Conservation (phyloP, 345 rosid species). For the Salix koriyanagi region DNA sequence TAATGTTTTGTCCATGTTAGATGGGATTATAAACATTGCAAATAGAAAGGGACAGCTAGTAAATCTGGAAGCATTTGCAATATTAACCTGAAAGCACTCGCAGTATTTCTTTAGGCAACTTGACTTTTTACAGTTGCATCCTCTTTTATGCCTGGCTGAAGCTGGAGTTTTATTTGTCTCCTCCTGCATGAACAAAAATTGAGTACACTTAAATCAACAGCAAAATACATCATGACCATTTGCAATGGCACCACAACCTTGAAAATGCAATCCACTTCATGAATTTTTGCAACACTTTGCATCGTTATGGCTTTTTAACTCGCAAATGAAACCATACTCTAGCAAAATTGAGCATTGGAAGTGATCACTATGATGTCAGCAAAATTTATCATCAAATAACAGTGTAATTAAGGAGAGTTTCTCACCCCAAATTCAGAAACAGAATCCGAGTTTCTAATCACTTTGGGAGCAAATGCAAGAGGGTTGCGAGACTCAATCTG, state of each 20-base stretch:
- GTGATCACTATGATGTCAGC: conserved; percentile 9
- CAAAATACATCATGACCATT: neutral
- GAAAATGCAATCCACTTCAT: conserved; percentile 3
- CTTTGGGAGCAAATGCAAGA: conserved; percentile 83
- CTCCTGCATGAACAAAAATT: conserved; percentile 32
- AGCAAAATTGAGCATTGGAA: conserved; percentile 3
- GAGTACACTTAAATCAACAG: neutral
- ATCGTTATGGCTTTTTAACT: neutral
- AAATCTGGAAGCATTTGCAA: neutral
- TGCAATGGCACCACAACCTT: conserved; percentile 7
- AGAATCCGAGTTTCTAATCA: conserved; percentile 37
- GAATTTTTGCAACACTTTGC: conserved; percentile 1
- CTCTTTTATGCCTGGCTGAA: conserved; percentile 72
- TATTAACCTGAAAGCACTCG: conserved; percentile 66
- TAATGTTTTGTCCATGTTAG: conserved; percentile 17
- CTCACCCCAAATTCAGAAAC: conserved; percentile 39
- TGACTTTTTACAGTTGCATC: conserved; percentile 82
- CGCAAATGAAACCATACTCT: conserved; percentile 6
- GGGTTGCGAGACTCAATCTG: conserved; percentile 66
- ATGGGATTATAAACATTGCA: neutral
- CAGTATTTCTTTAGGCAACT: conserved; percentile 75
- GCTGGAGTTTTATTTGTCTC: conserved; percentile 60
- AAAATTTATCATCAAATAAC: conserved; percentile 2
- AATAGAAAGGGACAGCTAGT: conserved; percentile 5
- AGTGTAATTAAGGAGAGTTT: conserved; percentile 10